Conservation (phyloP, 257 asterid genomes). For the Solanum bulbocastanum region DNA sequence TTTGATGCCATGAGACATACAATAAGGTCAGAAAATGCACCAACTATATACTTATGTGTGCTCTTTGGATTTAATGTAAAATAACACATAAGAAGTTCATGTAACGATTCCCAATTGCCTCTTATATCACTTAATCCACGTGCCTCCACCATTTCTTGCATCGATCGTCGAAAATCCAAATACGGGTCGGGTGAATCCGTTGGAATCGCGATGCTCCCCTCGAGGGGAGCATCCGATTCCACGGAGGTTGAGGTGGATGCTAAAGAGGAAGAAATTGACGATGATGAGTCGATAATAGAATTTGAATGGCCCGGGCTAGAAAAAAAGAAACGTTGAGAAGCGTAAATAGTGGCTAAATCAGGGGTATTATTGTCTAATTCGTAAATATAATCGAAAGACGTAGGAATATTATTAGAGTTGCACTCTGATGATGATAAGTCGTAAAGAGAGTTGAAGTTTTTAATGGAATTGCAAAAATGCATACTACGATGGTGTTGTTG, state of each 20-base stretch:
- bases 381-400: conserved; percentile 5
- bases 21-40: conserved; percentile 82
- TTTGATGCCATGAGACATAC: conserved; percentile 50
- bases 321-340: conserved; percentile 88
- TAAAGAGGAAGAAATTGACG: conserved; percentile 22
- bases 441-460: conserved; percentile 71
- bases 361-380: conserved; percentile 20
- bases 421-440: conserved; percentile 22
- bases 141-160: conserved; percentile 99
- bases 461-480: conserved; percentile 28
- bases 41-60: conserved; percentile 77
- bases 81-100: conserved; percentile 69
- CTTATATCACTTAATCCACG: conserved; percentile 43
- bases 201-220: conserved; percentile 51
- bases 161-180: conserved; percentile 76
- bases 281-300: conserved; percentile 70
- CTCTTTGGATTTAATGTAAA: conserved; percentile 68
- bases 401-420: conserved; percentile 2
- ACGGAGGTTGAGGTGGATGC: conserved; percentile 38
- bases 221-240: conserved; percentile 8
- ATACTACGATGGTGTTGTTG: conserved; percentile 8
- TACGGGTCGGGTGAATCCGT: conserved; percentile 80
- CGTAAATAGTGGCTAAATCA: conserved; percentile 52
- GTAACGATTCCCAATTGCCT: conserved; percentile 60
- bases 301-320: conserved; percentile 89